A percentile compares a stretch with the other conserved stretches of the same genome.
Conservation (phyloP, 257 asterid genomes). For the Solanum pinnatisectum region DNA sequence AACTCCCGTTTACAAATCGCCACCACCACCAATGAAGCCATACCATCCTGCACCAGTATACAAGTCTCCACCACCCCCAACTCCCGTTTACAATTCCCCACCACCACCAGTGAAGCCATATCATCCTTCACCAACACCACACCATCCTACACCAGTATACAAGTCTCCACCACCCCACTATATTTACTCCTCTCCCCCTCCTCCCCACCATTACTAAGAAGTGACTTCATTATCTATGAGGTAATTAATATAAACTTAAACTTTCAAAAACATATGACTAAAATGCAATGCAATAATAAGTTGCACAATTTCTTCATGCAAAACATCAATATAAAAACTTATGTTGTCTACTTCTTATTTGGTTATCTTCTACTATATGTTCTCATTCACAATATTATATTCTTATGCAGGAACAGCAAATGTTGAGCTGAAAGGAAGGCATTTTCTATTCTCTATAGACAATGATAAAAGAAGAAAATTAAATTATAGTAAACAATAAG, state of each 20-base stretch:
- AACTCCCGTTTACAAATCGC: background rate
- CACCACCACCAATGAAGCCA: background rate
- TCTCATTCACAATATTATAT: background rate
- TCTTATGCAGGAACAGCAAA: background rate
- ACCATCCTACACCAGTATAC: background rate
- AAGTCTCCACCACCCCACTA: background rate
- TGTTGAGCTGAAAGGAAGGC: background rate
- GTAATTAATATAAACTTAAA: background rate
- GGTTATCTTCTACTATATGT: background rate
- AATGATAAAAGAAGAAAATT: background rate
- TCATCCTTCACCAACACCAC: background rate
- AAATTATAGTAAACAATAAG: background rate
- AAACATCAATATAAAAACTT: background rate
- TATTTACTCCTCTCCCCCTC: background rate
- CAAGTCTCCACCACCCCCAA: background rate
- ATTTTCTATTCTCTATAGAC: background rate
- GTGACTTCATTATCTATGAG: background rate
- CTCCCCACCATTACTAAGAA: background rate
- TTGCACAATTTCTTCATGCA: background rate
- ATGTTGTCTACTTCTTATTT: background rate
- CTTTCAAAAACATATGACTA: background rate
- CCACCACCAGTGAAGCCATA: background rate
- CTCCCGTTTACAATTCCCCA: background rate
- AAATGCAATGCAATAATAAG: background rate
- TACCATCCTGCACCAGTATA: background rate